Conservation (phyloP, 2,329 filamentous ascomycete genomes). For the Hortaea sp. region DNA sequence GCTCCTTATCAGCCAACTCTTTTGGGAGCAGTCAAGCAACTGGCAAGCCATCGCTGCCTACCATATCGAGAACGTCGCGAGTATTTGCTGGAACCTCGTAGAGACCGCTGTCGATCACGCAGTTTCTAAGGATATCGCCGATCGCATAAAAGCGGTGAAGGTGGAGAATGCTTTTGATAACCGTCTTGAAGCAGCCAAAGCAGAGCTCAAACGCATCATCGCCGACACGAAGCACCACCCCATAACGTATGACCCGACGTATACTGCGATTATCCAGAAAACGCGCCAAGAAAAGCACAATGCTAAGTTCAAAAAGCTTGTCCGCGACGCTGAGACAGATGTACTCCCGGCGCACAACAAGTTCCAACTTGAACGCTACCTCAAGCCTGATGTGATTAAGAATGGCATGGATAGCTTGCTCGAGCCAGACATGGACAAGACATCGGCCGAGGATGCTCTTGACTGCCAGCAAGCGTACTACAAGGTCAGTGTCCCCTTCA, state of each 20-base stretch:
- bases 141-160: constrained; percentile 26
- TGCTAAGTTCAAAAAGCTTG: constrained; percentile 5
- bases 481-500: constrained; percentile 15
- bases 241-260: constrained; percentile 31
- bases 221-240: constrained; percentile 31
- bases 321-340: constrained; percentile 5
- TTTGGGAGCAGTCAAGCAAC: constrained; percentile 46
- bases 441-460: constrained; percentile 26
- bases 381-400: constrained; percentile 5
- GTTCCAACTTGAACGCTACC: too few relatives aligned
- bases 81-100: constrained; percentile 27
- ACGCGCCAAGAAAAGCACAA: constrained; percentile 8
- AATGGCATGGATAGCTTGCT: constrained; percentile 21
- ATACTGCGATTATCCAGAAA: constrained; percentile 28
- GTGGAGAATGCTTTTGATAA: constrained; percentile 33
- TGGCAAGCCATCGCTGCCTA: constrained; percentile 38
- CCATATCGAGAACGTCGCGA: constrained; percentile 30
- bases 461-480: constrained; percentile 29
- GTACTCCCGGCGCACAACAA: neutral
- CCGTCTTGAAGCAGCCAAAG: constrained; percentile 26
- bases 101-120: constrained; percentile 25
- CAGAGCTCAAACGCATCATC: constrained; percentile 38
- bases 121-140: constrained; percentile 31
- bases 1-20: constrained; percentile 48
- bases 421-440: constrained; percentile 25